Evolutionary conservation across 2,329 filamentous ascomycete species (phyloP), one percentile per base, ranked within the genome.

Genomic region (Aureobasidium lini): DNA sequence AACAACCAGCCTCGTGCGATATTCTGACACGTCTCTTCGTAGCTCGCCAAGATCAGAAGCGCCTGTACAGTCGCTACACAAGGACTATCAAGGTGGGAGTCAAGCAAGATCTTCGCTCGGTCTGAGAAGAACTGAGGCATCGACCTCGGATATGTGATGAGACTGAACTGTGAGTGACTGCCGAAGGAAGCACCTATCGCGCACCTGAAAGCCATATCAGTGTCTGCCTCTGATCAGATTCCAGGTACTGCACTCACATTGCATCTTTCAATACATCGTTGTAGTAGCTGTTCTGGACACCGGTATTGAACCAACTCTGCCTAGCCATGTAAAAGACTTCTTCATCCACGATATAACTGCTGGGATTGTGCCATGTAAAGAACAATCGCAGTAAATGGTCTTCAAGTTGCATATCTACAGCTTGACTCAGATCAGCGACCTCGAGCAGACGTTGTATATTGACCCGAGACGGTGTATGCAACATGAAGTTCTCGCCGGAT

Each of bases 291-390:
- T 47, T 57, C 6, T 57, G 43, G 40, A 62, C 60, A 39, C 61
- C 58, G 40, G 34, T 48, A 13, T 47, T 39, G 15, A 57, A 47
- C 32, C 43, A 48, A 39, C 37, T 47, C 11, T 57, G 54, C 39
- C 54, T 65, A 59, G 50, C 61, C 59, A 49, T 57, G 8, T 60
- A 65, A 29, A 63, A 70, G 61, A 69, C 66, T 5, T 73, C 70
- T 44, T 73, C 72, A 57, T 79, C 75, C 2, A 79, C 75, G 1
- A 77, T 71, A 47, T 77, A 75, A 47, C 75, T 74, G 43, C 73
- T 73, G 6, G 76, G 71, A 48, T 79, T 77, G 63, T 79, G 75
- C 77, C 77, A 79, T 1, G 75, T 72, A 59, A 79, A 79, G 58
- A 75, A 79, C 0, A 79, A 69, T 36, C 73, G 70, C 6, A 76